Conservation (phyloP, 1,284 basidiomycete genomes). For the Apiotrichum mycotoxinovorans region DNA sequence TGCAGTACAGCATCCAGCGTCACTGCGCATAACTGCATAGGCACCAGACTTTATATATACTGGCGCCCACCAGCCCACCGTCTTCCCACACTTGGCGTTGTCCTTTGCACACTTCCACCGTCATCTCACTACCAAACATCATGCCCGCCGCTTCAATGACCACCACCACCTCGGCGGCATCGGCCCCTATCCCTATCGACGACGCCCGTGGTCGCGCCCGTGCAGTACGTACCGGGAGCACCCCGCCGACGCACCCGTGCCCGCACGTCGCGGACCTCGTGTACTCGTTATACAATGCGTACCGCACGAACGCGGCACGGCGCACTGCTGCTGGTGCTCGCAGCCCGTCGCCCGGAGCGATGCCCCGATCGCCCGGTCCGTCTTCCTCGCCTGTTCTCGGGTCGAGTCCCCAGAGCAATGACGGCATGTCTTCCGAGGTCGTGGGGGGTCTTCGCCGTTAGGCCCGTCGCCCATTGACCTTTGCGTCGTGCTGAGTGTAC, state of each 20-base stretch:
- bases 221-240: conserved; percentile 1
- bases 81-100: no score
- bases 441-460: no score
- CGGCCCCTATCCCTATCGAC: background rate
- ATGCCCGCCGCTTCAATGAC: background rate
- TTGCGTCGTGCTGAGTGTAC: no score
- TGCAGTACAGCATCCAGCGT: no score
- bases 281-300: conserved; percentile 31
- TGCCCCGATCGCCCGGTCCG: background rate
- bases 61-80: no score
- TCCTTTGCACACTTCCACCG: no score
- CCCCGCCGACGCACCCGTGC: conserved; percentile 30
- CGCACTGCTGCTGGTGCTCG: background rate
- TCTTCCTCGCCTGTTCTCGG: background rate
- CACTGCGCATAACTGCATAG: no score
- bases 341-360: background rate
- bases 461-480: no score
- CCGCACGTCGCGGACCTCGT: conserved; percentile 42
- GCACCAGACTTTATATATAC: no score
- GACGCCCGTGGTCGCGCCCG: conserved; percentile 2
- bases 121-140: background rate
- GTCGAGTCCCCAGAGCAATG: no score
- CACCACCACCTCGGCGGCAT: background rate
- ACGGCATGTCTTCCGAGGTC: no score
- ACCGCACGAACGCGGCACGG: conserved; percentile 4